Evolutionary conservation across 2,329 filamentous ascomycete species (phyloP).

Genomic region (Claviceps spartinae): DNA sequence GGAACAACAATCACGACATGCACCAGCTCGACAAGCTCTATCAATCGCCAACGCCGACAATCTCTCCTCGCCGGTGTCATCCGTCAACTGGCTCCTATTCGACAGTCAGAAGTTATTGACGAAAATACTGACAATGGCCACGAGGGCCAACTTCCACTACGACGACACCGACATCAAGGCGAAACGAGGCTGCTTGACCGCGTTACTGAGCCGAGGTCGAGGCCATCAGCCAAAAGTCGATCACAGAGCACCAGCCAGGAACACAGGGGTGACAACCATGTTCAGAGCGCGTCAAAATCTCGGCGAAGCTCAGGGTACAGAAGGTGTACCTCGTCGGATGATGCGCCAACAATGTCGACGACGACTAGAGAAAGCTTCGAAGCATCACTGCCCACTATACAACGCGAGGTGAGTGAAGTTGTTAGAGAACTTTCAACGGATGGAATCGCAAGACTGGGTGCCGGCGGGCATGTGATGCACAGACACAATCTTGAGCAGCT

Average conservation of each 20-base stretch:
- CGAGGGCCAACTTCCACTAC: not conserved
- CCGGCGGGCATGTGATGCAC: not conserved
- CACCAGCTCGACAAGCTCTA: conserved; percentile 10
- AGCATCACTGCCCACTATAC: conserved; percentile 38
- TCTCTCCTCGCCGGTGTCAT: conserved; percentile 6
- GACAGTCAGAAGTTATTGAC: not conserved
- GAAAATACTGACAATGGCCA: not conserved
- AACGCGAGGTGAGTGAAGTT: conserved; percentile 38
- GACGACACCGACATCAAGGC: not conserved
- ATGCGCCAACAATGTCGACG: conserved; percentile 17
- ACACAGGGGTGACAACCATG: conserved; percentile 10
- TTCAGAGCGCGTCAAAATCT: conserved; percentile 10
- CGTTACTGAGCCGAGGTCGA: not conserved
- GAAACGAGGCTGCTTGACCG: not conserved
- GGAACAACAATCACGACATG: conserved; percentile 11
- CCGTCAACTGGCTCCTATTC: not conserved
- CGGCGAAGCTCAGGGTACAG: conserved; percentile 14
- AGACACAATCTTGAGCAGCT: not conserved
- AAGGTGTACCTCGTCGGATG: conserved; percentile 9
- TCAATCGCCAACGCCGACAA: conserved; percentile 4
- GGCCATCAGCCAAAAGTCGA: conserved; percentile 6
- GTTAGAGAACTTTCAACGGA: not conserved
- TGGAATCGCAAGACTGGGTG: not conserved
- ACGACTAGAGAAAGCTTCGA: conserved; percentile 30
- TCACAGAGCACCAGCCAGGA: conserved; percentile 10